A percentile compares a stretch with the other conserved stretches of the same genome.
Conservation (phyloP, 306 rosid genomes). For the Castanopsis chinensis region DNA sequence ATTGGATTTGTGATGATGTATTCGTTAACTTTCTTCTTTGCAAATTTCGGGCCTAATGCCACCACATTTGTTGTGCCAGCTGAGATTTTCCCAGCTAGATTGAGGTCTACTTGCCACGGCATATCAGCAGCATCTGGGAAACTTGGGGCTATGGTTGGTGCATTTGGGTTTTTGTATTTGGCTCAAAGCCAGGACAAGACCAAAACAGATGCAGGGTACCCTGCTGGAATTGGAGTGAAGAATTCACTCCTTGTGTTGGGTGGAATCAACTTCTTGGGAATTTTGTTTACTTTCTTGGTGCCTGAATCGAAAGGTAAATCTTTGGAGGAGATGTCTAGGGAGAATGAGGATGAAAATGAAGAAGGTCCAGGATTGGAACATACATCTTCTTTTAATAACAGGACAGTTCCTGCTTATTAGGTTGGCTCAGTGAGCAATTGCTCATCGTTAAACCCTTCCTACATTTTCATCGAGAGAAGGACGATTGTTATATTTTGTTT, state of each 20-base stretch:
- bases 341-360: constrained; percentile 47
- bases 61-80: constrained; percentile 82
- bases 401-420: constrained; percentile 48
- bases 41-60: constrained; percentile 78
- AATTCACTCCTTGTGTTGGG: constrained; percentile 52
- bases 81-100: constrained; percentile 73
- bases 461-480: background rate
- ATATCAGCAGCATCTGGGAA: constrained; percentile 73
- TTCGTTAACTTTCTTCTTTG: constrained; percentile 69
- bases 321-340: constrained; percentile 75
- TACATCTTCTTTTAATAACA: constrained; percentile 15
- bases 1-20: constrained; percentile 62
- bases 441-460: background rate
- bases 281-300: constrained; percentile 59
- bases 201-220: constrained; percentile 69
- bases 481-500: too few species aligned
- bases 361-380: constrained; percentile 22
- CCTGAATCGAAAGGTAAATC: constrained; percentile 76
- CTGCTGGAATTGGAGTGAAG: constrained; percentile 65
- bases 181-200: constrained; percentile 57
- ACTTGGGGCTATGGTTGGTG: constrained; percentile 75
- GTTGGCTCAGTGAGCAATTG: background rate
- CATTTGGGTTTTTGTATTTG: constrained; percentile 74
- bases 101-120: constrained; percentile 73
- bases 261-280: constrained; percentile 51